Percentiles rank a stretch among this genome's conserved stretches.
These are phyloP conservation scores for Podospora appendiculata DNA, from an alignment of 495 filamentous ascomycete species.

Conservation along the genomic window DNA sequence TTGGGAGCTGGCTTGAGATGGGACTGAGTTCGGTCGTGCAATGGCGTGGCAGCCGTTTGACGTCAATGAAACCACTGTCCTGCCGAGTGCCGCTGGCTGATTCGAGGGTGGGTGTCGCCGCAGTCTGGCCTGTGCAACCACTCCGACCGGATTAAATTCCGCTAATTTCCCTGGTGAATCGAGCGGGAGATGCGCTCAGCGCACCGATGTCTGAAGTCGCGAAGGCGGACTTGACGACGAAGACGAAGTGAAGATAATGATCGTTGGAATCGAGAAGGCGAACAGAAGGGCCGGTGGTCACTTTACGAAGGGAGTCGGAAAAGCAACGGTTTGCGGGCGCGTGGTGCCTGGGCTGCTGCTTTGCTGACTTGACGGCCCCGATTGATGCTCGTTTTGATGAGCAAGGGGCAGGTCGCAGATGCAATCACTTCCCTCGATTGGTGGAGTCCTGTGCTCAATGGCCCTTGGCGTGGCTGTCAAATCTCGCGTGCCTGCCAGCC, in stretches of 20 bases:
- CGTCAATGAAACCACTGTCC: background rate
- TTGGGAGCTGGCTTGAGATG: background rate
- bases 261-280: too few relatives aligned
- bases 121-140: background rate
- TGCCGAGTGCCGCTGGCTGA: background rate
- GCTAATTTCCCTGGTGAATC: background rate
- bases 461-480: too few relatives aligned
- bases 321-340: background rate
- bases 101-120: background rate
- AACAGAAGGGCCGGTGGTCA: background rate
- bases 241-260: background rate
- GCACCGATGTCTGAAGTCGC: background rate
- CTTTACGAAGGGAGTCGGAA: background rate
- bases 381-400: constrained; percentile 6
- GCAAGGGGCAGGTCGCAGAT: constrained; percentile 1
- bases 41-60: constrained; percentile 1
- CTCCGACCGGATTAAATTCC: too few relatives aligned
- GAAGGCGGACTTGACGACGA: background rate
- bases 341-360: too few relatives aligned
- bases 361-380: background rate
- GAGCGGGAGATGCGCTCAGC: background rate
- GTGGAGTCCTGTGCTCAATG: too few relatives aligned
- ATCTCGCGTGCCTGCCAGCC: background rate
- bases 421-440: background rate
- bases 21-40: background rate